phyloP scores from a whole-genome alignment of 1,284 basidiomycete species.

The Porogramme epimiltina region DNA sequence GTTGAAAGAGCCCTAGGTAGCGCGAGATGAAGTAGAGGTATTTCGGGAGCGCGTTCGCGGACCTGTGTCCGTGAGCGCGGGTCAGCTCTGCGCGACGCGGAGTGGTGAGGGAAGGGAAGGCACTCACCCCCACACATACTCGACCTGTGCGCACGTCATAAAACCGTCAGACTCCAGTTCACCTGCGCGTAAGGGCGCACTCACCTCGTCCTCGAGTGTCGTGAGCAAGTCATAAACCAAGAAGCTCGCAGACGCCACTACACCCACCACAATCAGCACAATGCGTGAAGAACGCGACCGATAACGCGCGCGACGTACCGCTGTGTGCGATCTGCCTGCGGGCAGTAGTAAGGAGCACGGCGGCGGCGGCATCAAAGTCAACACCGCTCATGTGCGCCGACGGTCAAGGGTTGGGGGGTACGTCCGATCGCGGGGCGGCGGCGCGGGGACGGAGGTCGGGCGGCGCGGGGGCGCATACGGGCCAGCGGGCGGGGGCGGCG shows the following conservation, averaged over 20 bases:
- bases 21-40: slow-evolving; percentile 20
- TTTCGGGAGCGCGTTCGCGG: slow-evolving; percentile 18
- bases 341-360: background rate
- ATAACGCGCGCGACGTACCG: background rate
- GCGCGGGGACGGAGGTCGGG: no score
- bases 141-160: slow-evolving; percentile 5
- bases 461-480: no score
- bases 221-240: slow-evolving; percentile 17
- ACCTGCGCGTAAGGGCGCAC: background rate
- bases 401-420: slow-evolving; percentile 1
- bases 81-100: background rate
- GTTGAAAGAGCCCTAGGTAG: slow-evolving; percentile 13
- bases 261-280: background rate
- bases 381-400: slow-evolving; percentile 12
- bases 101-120: background rate
- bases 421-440: slow-evolving; percentile 1
- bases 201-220: slow-evolving; percentile 19
- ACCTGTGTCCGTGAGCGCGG: slow-evolving; percentile 8
- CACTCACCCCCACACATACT: slow-evolving; percentile 19
- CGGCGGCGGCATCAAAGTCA: slow-evolving; percentile 12
- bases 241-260: slow-evolving; percentile 13
- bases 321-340: slow-evolving; percentile 5
- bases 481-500: no score
- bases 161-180: background rate
- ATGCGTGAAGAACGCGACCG: background rate